Evolutionary conservation across 352 stramenopile genomes (phyloP), one percentile per base, ranked within the genome.

Genomic region (Thalassiosira hispida): DNA sequence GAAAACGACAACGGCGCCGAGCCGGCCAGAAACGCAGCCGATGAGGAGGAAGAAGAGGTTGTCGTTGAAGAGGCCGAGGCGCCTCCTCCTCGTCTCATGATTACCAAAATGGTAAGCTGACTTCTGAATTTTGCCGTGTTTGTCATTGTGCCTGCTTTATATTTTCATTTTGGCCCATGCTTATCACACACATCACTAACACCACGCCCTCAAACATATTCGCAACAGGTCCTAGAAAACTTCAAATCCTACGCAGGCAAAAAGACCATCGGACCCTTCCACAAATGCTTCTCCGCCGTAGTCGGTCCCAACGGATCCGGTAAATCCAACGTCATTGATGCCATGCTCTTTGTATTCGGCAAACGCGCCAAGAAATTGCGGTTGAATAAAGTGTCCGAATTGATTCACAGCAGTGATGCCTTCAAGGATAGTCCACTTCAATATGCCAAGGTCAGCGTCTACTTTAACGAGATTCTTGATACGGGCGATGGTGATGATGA

Each of bases 301-400:
- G 97, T 99, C 8, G 98, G 98, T 3, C 97, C 97, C 22, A 99
- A 99, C 83, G 98, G 97, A 44, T 98, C 96, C 64, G 98, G 98
- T 57, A 99, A 99, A 89, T 99, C 96, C 18, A 99, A 99, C 84
- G 97, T 99, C 16, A 99, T 99, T 61, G 98, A 99, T 85, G 98
- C 98, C 64, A 96, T 99, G 88, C 95, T 99, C 12, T 99, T 99
- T 83, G 98, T 99, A 4, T 99, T 99, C 85, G 98, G 98, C 62
- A 99, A 99, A 85, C 94, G 97, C 47, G 98, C 98, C 47, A 98
- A 98, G 72, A 98, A 99, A 84, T 88, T 99, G 29, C 95, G 97
- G 0, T 82, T 97, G 1, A 96, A 95, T 73, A 96, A 97, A 73
- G 86, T 99, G 3, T 98, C 95, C 27, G 97, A 99, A 89, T 92